Evolutionary conservation across 768 basidiomycete genomes (phyloP).

Genomic region (Tricholoma flavovirens): DNA sequence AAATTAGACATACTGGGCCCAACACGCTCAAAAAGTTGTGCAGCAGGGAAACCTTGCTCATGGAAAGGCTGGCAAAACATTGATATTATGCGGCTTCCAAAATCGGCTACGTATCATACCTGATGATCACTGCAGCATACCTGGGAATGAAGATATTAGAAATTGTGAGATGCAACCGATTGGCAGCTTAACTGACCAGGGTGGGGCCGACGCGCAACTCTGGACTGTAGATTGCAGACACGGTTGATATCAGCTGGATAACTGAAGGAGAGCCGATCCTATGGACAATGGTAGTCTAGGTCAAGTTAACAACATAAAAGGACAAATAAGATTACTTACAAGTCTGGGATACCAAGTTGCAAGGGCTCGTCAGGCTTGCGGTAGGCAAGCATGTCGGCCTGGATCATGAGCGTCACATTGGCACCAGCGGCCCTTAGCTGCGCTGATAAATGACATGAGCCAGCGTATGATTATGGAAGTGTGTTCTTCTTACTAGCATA

Average conservation of each 20-base stretch:
- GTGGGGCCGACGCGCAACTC: slow-evolving; percentile 69
- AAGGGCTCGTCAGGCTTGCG: slow-evolving; percentile 70
- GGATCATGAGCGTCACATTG: slow-evolving; percentile 78
- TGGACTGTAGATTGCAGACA: slow-evolving; percentile 77
- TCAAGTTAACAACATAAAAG: neutral
- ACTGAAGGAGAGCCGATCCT: slow-evolving; percentile 81
- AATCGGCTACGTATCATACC: slow-evolving; percentile 25
- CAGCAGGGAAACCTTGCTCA: slow-evolving; percentile 77
- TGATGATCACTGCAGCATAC: slow-evolving; percentile 94
- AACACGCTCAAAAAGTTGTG: slow-evolving; percentile 83
- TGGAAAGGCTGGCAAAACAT: slow-evolving; percentile 56
- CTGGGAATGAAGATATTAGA: slow-evolving; percentile 20
- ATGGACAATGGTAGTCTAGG: slow-evolving; percentile 1
- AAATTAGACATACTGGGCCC: slow-evolving; percentile 51
- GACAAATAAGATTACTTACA: slow-evolving; percentile 34
- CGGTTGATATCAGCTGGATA: slow-evolving; percentile 64
- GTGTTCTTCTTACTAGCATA: slow-evolving; percentile 63
- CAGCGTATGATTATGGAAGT: neutral
- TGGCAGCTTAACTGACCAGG: slow-evolving; percentile 32
- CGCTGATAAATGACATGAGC: slow-evolving; percentile 30
- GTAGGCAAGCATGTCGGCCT: slow-evolving; percentile 92
- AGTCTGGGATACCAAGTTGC: slow-evolving; percentile 76
- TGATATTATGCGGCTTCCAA: neutral
- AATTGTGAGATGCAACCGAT: neutral
- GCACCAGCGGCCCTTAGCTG: slow-evolving; percentile 51